Conservation (phyloP, 805 yeast species). For the Dipodascopsis uninucleata region DNA sequence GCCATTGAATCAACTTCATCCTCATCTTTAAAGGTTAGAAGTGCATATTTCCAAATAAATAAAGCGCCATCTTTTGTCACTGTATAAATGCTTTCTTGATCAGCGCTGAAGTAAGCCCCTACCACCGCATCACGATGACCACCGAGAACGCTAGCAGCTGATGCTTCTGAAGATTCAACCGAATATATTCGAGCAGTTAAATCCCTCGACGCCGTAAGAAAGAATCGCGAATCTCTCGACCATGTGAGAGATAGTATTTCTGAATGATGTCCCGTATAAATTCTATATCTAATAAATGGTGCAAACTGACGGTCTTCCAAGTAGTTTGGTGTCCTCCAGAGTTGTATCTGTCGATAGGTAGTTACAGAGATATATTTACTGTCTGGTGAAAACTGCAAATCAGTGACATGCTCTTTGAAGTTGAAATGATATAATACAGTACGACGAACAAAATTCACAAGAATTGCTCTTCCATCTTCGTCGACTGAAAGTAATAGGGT, state of each 20-base stretch:
- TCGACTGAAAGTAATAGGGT: constrained; percentile 80
- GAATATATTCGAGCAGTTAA: constrained; percentile 85
- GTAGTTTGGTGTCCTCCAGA: constrained; percentile 83
- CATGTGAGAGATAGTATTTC: constrained; percentile 76
- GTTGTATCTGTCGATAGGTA: constrained; percentile 73
- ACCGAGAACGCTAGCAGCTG: constrained; percentile 78
- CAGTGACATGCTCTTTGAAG: constrained; percentile 73
- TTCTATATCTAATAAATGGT: constrained; percentile 86
- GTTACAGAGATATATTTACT: constrained; percentile 86
- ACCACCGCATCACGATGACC: constrained; percentile 91
- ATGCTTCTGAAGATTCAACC: constrained; percentile 61
- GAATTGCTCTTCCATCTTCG: constrained; percentile 82
- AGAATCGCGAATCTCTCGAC: constrained; percentile 87
- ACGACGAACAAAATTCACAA: constrained; percentile 78
- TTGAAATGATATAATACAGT: constrained; percentile 91
- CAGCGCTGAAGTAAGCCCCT: constrained; percentile 79
- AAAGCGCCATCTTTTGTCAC: constrained; percentile 93
- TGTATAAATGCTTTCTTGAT: constrained; percentile 87
- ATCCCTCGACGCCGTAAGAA: constrained; percentile 83
- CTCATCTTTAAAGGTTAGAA: constrained; percentile 46
- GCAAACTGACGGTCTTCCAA: constrained; percentile 89
- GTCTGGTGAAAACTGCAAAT: constrained; percentile 80
- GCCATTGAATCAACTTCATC: constrained; percentile 44
- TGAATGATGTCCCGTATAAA: constrained; percentile 88
- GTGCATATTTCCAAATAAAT: constrained; percentile 83